phyloP scores from a whole-genome alignment of 2,329 filamentous ascomycete genomes.

The Amauroascus verrucosus region DNA sequence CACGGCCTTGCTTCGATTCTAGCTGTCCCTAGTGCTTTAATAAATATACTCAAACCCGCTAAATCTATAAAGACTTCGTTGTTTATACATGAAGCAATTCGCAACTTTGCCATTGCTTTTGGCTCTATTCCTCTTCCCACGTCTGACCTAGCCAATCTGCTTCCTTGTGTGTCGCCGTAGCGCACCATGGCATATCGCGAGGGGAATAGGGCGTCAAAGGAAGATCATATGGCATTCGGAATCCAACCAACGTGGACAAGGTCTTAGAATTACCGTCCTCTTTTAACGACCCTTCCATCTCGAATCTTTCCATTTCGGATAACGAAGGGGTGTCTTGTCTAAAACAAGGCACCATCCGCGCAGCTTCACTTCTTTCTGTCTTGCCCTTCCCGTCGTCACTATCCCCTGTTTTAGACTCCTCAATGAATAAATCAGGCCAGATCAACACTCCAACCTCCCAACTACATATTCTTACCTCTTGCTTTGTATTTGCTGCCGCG shows the following conservation, averaged over 20 bases:
- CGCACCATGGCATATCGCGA: constrained; percentile 67
- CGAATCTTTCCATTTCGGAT: constrained; percentile 16
- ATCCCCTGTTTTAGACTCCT: constrained; percentile 32
- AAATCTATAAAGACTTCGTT: background rate
- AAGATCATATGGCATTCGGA: constrained; percentile 74
- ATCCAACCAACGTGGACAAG: constrained; percentile 44
- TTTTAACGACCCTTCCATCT: constrained; percentile 4
- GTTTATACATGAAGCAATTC: background rate
- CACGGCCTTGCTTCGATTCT: no score
- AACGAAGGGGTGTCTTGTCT: constrained; percentile 45
- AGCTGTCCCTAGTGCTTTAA: no score
- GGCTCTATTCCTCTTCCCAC: constrained; percentile 27
- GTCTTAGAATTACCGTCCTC: background rate
- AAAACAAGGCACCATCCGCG: constrained; percentile 60
- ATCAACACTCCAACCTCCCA: constrained; percentile 78
- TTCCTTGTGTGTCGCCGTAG: constrained; percentile 48
- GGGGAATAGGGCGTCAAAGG: constrained; percentile 57
- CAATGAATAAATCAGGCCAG: constrained; percentile 54
- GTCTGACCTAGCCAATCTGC: constrained; percentile 49
- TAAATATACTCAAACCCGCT: background rate
- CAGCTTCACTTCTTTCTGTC: constrained; percentile 19
- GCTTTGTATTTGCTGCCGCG: constrained; percentile 43
- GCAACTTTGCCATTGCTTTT: background rate
- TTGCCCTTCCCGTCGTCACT: constrained; percentile 7
- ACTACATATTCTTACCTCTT: constrained; percentile 61